Conservation (phyloP, 2,329 filamentous ascomycete genomes). For the Fusarium drepaniforme region DNA sequence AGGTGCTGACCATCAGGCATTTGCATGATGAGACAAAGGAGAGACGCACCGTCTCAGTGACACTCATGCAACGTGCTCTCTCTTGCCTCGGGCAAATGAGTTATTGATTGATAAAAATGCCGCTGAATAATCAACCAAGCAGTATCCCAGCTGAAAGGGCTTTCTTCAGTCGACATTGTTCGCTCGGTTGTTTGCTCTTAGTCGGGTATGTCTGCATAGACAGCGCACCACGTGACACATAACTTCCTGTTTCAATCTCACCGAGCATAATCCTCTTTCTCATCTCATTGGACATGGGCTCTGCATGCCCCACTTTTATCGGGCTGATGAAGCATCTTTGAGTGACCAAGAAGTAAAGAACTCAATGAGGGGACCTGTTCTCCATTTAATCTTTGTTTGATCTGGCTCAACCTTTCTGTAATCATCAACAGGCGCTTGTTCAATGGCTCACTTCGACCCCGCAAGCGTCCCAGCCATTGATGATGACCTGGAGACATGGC, state of each 20-base stretch:
- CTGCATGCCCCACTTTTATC: conserved; percentile 6
- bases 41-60: neutral
- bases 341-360: conserved; percentile 21
- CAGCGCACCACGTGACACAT: conserved; percentile 30
- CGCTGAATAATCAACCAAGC: neutral
- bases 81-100: neutral
- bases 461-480: neutral
- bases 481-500: conserved; percentile 40
- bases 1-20: neutral
- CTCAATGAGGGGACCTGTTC: neutral
- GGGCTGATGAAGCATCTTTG: conserved; percentile 20
- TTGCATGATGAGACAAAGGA: neutral
- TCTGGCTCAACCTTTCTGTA: neutral
- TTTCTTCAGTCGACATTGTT: neutral
- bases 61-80: neutral
- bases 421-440: conserved; percentile 7
- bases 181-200: neutral
- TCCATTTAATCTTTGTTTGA: conserved; percentile 1
- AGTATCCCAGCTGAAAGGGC: neutral
- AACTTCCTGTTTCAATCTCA: conserved; percentile 36
- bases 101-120: neutral
- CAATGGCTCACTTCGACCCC: neutral
- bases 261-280: conserved; percentile 11
- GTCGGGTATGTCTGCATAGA: neutral
- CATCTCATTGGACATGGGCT: neutral